These are phyloP conservation scores for Lecanicillium sp. DNA, from an alignment of 2,329 filamentous ascomycete genomes.

Conservation along the genomic window DNA sequence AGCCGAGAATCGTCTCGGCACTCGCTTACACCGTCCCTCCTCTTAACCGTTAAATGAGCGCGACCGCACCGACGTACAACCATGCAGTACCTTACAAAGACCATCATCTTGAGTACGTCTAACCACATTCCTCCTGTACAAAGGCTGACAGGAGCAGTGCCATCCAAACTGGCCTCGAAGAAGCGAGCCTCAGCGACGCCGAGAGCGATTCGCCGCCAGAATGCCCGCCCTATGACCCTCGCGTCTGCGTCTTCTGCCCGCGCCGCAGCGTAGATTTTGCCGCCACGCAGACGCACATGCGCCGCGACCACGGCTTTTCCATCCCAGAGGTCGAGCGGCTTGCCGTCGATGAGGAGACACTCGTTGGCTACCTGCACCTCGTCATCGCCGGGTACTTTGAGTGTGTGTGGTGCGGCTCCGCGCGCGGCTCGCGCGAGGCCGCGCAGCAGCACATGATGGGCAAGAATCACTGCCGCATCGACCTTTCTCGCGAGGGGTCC, in stretches of 20 bases:
- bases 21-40: background rate
- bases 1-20: slow-evolving; percentile 19
- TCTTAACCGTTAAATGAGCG: background rate
- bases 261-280: slow-evolving; percentile 24
- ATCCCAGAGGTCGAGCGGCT: slow-evolving; percentile 34
- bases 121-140: background rate
- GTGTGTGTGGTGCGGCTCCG: slow-evolving; percentile 44
- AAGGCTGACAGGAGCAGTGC: background rate
- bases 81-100: background rate
- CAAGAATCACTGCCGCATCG: slow-evolving; percentile 42
- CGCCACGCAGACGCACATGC: slow-evolving; percentile 42
- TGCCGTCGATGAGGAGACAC: slow-evolving; percentile 38
- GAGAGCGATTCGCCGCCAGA: background rate
- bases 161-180: background rate
- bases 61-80: background rate
- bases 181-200: background rate
- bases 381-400: slow-evolving; percentile 43
- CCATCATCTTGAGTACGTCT: background rate
- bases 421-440: slow-evolving; percentile 35
- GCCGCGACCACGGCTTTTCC: slow-evolving; percentile 39
- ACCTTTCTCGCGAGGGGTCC: slow-evolving; percentile 27
- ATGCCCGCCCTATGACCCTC: background rate
- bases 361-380: slow-evolving; percentile 43
- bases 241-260: slow-evolving; percentile 39
- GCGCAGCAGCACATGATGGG: slow-evolving; percentile 46